Base-by-base conservation (phyloP, 2,329 filamentous ascomycete genomes). In the Phyllosticta ampelicida region DNA sequence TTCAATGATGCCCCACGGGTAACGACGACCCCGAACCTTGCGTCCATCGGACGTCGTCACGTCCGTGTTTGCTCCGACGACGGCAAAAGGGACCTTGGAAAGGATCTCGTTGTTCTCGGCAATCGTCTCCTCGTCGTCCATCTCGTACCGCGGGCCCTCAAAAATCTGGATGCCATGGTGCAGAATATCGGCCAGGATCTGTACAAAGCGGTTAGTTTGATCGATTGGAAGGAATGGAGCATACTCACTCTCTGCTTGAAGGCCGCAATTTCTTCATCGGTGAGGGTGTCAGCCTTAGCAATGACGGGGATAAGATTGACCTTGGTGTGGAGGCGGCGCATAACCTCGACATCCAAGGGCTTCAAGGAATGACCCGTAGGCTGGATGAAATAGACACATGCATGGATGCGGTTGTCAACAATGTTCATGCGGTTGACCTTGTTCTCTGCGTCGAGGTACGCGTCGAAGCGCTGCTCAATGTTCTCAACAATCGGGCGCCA, bases 361-460 rank as follows among this genome's bases (percentile, higher is more conserved):
- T 99, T 99, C 70, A 99, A 80, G 30, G 94, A 95, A 81, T 99
- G 94, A 62, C 94, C 94, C 29, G 94, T 99, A 65, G 94, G 94
- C 79, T 99, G 92, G 69, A 99, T 96, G 80, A 99, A 99, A 84
- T 96, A 99, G 63, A 99, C 94, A 70, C 95, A 97, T 59, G 94
- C 94, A 70, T 99, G 94, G 63, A 99, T 95, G 68, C 94, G 89
- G 82, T 97, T 99, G 79, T 99, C 94, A 63, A 99, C 87, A 74
- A 97, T 97, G 83, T 99, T 99, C 86, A 96, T 96, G 69, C 94
- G 90, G 82, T 99, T 99, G 74, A 99, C 90, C 84, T 97, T 99
- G 85, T 99, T 99, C 83, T 99, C 94, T 51, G 94, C 92, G 76
- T 99, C 94, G 61, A 99, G 82, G 76, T 97, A 99, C 56, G 94